phyloP scores from a whole-genome alignment of 306 rosid genomes.

The Canavalia gladiata region DNA sequence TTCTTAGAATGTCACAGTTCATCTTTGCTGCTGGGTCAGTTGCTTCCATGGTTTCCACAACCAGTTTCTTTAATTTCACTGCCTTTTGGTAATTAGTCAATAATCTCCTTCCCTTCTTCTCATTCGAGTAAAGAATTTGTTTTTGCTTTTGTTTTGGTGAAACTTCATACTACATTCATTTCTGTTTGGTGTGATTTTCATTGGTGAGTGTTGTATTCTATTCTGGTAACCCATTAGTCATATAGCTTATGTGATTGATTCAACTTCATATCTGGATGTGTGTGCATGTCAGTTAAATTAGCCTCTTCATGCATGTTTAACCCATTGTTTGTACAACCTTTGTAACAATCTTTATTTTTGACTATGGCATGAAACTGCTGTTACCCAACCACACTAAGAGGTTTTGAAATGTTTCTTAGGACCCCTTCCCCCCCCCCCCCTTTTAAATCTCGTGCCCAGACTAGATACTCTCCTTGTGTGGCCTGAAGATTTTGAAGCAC shows the following conservation, averaged over 20 bases:
- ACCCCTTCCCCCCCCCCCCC: background rate
- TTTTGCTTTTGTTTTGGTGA: slow-evolving; percentile 9
- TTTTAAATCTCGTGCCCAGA: background rate
- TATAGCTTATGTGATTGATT: slow-evolving; percentile 7
- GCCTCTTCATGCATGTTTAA: background rate
- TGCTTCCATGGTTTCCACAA: slow-evolving; percentile 78
- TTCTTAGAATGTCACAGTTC: slow-evolving; percentile 79
- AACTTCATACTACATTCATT: background rate
- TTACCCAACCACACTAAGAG: background rate
- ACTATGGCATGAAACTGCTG: slow-evolving; percentile 2
- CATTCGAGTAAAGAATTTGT: background rate
- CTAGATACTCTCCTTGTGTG: background rate
- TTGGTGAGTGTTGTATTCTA: background rate
- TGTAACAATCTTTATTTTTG: background rate
- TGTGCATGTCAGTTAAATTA: background rate
- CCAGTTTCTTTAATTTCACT: slow-evolving; percentile 75
- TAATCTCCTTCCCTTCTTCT: background rate
- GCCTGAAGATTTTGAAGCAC: background rate
- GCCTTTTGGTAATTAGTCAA: slow-evolving; percentile 74
- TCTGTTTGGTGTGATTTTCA: background rate
- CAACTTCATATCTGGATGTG: background rate
- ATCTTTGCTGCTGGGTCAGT: slow-evolving; percentile 76
- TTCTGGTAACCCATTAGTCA: slow-evolving; percentile 18
- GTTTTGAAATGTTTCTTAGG: background rate
- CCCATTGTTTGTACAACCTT: slow-evolving; percentile 3